Percentiles rank a stretch among this genome's conserved stretches.
phyloP scores from a whole-genome alignment of 2,329 filamentous ascomycete genomes.

The Trichophaea hybrida region DNA sequence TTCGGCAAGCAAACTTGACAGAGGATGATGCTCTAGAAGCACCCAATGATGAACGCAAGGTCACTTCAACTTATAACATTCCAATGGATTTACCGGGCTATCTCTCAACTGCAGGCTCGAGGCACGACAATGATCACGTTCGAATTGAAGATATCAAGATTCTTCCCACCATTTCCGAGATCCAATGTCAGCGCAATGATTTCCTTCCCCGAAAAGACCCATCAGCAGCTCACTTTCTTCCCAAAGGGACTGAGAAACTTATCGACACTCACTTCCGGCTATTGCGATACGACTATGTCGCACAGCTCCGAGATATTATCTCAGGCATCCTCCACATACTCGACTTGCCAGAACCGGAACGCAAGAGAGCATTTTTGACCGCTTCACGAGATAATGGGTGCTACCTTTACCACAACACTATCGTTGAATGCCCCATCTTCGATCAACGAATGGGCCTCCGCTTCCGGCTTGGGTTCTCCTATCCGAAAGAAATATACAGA shows the following conservation, averaged over 20 bases:
- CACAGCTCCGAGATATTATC: constrained; percentile 21
- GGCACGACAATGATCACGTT: constrained; percentile 27
- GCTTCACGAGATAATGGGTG: background rate
- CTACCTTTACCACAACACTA: background rate
- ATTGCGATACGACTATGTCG: constrained; percentile 27
- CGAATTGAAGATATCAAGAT: constrained; percentile 29
- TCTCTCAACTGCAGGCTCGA: constrained; percentile 23
- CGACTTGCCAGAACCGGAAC: background rate
- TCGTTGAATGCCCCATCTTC: constrained; percentile 14
- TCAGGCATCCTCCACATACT: background rate
- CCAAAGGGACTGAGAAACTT: constrained; percentile 26
- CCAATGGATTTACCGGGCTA: constrained; percentile 24
- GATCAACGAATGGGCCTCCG: constrained; percentile 14
- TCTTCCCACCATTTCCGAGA: constrained; percentile 29
- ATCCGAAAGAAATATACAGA: constrained; percentile 8
- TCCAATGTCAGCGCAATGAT: constrained; percentile 22
- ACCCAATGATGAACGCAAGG: background rate
- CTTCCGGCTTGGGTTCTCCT: constrained; percentile 19
- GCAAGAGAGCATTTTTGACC: background rate
- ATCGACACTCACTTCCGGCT: constrained; percentile 28
- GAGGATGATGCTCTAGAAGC: no score
- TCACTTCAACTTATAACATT: background rate
- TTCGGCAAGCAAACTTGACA: background rate
- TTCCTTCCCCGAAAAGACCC: constrained; percentile 22
- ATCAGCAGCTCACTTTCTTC: constrained; percentile 24